Conservation (phyloP, 2,329 filamentous ascomycete genomes). For the Calonectria montana region DNA sequence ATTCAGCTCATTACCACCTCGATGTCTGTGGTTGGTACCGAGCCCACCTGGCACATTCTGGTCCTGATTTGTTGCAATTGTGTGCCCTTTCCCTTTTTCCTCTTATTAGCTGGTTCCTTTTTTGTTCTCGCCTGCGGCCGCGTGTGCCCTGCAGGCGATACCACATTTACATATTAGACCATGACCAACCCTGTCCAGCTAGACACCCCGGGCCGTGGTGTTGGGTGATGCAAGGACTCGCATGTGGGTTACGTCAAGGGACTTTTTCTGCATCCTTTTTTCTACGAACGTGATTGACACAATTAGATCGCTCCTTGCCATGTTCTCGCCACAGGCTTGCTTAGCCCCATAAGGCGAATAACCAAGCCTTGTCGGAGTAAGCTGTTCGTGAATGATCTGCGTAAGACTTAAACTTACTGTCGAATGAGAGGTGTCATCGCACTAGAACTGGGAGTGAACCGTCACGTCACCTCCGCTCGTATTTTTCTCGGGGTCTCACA, state of each 20-base stretch:
- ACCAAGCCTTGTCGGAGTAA: background rate
- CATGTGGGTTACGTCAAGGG: conserved; percentile 5
- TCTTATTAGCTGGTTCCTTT: background rate
- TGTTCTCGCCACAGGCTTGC: background rate
- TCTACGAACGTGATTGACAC: background rate
- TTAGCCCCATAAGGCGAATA: background rate
- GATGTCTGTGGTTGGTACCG: conserved; percentile 3
- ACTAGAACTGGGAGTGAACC: background rate
- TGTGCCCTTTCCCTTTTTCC: background rate
- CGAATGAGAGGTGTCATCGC: background rate
- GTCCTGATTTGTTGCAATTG: conserved; percentile 16
- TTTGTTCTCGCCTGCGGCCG: background rate
- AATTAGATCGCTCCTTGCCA: background rate
- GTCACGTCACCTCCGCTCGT: background rate
- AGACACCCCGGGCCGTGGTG: background rate
- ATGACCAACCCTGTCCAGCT: background rate
- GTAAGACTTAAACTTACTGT: background rate
- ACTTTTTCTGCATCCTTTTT: background rate
- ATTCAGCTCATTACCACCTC: conserved; percentile 16
- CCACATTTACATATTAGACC: background rate
- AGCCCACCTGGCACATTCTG: background rate
- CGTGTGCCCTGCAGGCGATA: background rate
- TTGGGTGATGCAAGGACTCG: conserved; percentile 2
- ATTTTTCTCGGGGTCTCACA: background rate
- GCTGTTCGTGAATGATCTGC: background rate